Percentiles rank a stretch among this genome's conserved stretches.
These are phyloP conservation scores for Diaporthe capsici DNA, from an alignment of 2,329 filamentous ascomycete genomes.

Conservation along the genomic window DNA sequence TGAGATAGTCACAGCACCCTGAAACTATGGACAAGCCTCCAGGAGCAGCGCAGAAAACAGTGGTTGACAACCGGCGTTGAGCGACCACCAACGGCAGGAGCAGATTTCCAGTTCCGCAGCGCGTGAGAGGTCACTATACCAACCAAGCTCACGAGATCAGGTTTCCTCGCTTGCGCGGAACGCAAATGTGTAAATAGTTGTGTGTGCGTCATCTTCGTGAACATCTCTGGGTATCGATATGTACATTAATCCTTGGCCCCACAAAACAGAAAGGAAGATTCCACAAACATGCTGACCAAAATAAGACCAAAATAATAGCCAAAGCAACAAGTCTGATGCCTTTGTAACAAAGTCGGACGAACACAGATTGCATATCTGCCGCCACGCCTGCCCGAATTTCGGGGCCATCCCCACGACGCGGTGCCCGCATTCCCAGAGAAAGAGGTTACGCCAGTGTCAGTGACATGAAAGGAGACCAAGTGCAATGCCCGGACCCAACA, in stretches of 20 bases:
- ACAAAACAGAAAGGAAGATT: background rate
- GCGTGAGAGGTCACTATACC: background rate
- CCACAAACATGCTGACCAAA: background rate
- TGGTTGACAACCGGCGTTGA: background rate
- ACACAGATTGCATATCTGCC: background rate
- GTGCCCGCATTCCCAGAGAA: background rate
- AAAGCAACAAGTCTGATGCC: background rate
- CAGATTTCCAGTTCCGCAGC: background rate
- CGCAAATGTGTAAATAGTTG: background rate
- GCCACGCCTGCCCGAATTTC: background rate
- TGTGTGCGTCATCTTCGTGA: slow-evolving; percentile 6
- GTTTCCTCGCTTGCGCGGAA: background rate
- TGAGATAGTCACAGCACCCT: no score
- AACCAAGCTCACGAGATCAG: background rate
- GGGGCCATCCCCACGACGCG: background rate
- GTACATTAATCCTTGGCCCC: slow-evolving; percentile 9
- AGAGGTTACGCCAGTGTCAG: background rate
- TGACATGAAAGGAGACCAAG: background rate
- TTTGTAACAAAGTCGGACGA: background rate
- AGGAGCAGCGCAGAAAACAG: background rate
- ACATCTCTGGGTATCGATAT: slow-evolving; percentile 32
- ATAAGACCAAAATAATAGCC: no score
- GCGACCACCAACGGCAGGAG: no score
- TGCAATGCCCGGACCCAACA: background rate
- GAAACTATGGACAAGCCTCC: background rate